Evolutionary conservation across 306 rosid genomes (phyloP), one percentile per base, ranked within the genome.

Genomic region (Corylus heterophylla): DNA sequence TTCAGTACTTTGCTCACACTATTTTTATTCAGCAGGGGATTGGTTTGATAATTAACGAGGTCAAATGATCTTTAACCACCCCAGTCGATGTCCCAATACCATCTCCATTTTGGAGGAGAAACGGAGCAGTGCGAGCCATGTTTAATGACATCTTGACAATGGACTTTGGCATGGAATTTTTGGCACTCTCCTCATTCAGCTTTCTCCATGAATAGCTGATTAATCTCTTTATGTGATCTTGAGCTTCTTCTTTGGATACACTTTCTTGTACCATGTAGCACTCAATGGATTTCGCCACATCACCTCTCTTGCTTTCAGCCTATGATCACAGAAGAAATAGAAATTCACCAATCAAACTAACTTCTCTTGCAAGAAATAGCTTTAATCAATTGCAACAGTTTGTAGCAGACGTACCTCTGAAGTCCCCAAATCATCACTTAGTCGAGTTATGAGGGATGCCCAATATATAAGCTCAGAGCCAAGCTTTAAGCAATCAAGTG

Each of bases 251-350:
- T 58, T 77, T 58, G 8, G 74, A 39, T 74, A 25, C 12, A 7
- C 79, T 73, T 59, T 55, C 77, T 22, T 80, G 79, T 58, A 49
- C 76, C 87, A 73, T 76, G 62, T 67, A 73, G 52, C 82, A 84
- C 58, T 67, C 37, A 2, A 79, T 45, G 16, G 87, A 64, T 49
- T 80, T 84, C 4, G 81, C 58, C 17, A 84, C 81, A 55, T 80
- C 81, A 2, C 87, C 87, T 76, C 87, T 84, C 62, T 80, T 56
- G 48, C 52, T 25, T 71, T 84, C 87, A 27, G 76, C 79, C 84
- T 84, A 63, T 7, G 0, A 13, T 5, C 8, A 16, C 4, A 54
- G 12, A 10, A n/a, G 8, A 29, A 27, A 71, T 1, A 5, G 12
- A 25, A 29, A 29, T 18, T 29, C 17, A 8, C 12, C 8, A 31